These are phyloP conservation scores for Juncus inflexus DNA, from an alignment of 176 grass and related monocot genomes.

Conservation along the genomic window DNA sequence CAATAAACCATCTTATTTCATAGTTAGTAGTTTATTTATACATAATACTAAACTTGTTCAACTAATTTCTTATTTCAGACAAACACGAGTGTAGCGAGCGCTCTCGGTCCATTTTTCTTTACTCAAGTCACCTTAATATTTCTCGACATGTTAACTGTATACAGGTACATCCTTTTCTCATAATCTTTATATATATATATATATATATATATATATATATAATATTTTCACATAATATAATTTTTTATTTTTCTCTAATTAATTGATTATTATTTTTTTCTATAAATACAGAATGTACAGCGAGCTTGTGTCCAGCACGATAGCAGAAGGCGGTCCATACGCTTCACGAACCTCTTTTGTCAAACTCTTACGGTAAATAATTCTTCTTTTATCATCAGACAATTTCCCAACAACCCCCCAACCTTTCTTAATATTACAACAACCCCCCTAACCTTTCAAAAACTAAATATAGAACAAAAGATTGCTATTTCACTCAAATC, in stretches of 20 bases:
- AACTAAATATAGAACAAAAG: too few relatives aligned
- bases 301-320: constrained; percentile 91
- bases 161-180: constrained; percentile 54
- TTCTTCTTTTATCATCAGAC: not conserved
- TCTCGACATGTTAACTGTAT: constrained; percentile 97
- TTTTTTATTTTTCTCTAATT: not conserved
- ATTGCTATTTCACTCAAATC: not conserved
- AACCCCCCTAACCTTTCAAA: too few relatives aligned
- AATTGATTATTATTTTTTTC: constrained; percentile 13
- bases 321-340: constrained; percentile 94
- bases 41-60: constrained; percentile 12
- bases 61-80: constrained; percentile 61
- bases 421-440: not conserved
- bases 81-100: constrained; percentile 88
- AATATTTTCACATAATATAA: not conserved
- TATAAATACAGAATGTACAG: constrained; percentile 89
- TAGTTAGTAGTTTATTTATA: too few relatives aligned
- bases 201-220: not conserved
- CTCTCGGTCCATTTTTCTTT: constrained; percentile 92
- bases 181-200: not conserved
- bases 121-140: constrained; percentile 94
- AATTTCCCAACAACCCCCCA: not conserved
- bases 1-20: constrained; percentile 10
- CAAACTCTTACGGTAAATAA: constrained; percentile 76
- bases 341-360: constrained; percentile 96